Evolutionary conservation across 352 stramenopile species (phyloP), one percentile per base, ranked within the genome.

Genomic region (Phytopythium vexans): DNA sequence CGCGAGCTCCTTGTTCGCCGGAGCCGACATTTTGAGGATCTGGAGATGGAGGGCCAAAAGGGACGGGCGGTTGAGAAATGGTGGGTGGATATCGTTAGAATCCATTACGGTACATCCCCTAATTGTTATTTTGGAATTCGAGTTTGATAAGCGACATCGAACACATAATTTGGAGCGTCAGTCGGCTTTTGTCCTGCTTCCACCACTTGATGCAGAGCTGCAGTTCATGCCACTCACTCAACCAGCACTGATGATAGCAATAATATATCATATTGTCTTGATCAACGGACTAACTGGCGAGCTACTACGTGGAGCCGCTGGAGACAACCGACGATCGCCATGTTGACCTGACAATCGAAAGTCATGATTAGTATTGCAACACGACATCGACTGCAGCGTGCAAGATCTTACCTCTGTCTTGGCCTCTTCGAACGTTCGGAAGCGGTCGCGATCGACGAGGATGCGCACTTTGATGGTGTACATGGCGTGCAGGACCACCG

Each of bases 391-490:
- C 21, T 27, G 21, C 21, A 27, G 21, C 21, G 21, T 27, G 21
- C 16, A 16, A 48, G 33, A 43, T 38, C 61, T 55, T 41, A 91
- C 81, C 72, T 91, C 67, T 0, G 81, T 88, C 49, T 83, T 89
- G 10, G 67, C 78, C 1, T 56, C 55, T 47, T 92, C 81, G 6
- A 88, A 52, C 0, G 77, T 77, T 27, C 57, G 45, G 42, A 89
- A 92, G 8, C 66, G 65, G 34, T 64, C 54, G 3, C 65, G 71
- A 50, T 89, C 77, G 31, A 89, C 69, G 3, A 69, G 62, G 16
- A 92, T 61, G 38, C 62, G 72, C n/a, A 88, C 62, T 61, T 85
- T 88, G 10, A 92, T 57, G 36, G 58, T 51, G 34, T 86, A 82
- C 77, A 92, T 82, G 10, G 68, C 64, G 44, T 72, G 53, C 5